Evolutionary conservation across 306 rosid species (phyloP), one percentile per base, ranked within the genome.

Genomic region (Vicia sativa): DNA sequence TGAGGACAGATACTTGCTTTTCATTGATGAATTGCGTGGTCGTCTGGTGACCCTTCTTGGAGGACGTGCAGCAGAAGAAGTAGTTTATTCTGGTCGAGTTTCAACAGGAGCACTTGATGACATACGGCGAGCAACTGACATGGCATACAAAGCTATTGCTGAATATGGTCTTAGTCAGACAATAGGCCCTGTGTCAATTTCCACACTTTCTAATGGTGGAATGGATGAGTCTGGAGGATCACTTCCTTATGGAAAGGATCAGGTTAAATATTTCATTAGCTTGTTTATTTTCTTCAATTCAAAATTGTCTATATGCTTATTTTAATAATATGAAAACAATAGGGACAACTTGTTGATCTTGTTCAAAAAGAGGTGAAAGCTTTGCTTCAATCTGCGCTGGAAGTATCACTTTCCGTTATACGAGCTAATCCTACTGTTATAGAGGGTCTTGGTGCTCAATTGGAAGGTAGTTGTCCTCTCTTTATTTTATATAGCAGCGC

Each of bases 21-120:
- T 93, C 81, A 85, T 93, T 76, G 99, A 93, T 79, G 99, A 93
- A 81, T 78, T 93, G 82, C 97, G 81, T 48, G 99, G 99, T 62
- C 96, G 96, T 39, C 76, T 93, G 74, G 99, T 88, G 66, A 93
- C 97, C 29, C 92, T 93, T 79, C 92, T 93, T 50, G 99, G 97
- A 72, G 99, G 99, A 49, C 97, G 99, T 50, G 99, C 99, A n/a
- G 99, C 97, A 14, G 99, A 93, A 85, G 97, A 93, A 82, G 83
- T 93, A 62, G 89, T 86, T 54, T 93, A 90, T 79, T 83, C 95
- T 42, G 99, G 99, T 68, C 89, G 99, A 48, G 96, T 93, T 42
- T 93, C 99, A 58, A 93, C 99, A 2, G 97, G 99, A 38, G 96
- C 99, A 49, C 92, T 90, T 74, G 99, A 93, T 83, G 99, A 93